Base-by-base conservation (phyloP, 2,329 filamentous ascomycete species). In the Trichoderma sp. region DNA sequence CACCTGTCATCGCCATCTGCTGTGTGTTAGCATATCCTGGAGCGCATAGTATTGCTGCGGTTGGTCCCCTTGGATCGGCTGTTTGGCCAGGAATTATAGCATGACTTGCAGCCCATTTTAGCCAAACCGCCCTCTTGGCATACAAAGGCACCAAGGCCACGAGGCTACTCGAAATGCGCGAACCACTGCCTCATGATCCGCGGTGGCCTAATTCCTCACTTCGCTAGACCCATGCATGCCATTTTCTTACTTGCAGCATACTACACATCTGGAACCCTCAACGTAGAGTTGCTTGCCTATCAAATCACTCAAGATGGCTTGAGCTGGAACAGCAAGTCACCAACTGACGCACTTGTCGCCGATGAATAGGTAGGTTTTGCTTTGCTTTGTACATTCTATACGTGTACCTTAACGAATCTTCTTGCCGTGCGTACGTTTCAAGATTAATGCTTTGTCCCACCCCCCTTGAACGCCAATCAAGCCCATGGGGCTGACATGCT, bases 381-480 rank as follows among this genome's bases (percentile, higher is more conserved):
- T 32, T 32, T 32, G 32, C 54, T 59, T 59, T 66, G 39, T 66
- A 51, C 37, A 49, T 28, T 58, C 46, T 66, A 66, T 10, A 1
- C 51, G 28, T 49, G 14, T 18, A 6, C 39, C 51, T 32, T 14
- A 61, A 52, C 5, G 18, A 21, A 21, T 10, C 26, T n/a, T n/a
- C 18, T 52, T 26, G 61, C 10, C n/a, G 21, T 58, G 28, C 54
- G 14, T 51, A 49, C 51, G 54, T 58, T 59, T 51, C 39, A 21
- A 66, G 51, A 46, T 43, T 10, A 59, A 37, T 32, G 51, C 37
- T 49, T 51, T 46, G 34, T 37, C n/a, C 63, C 26, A n/a, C 26
- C 37, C 28, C 52, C 52, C 63, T n/a, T 59, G 16, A 66, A 66
- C 64, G 52, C 64, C 64, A 34, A 26, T 58, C 37, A 21, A 58